Conservation (phyloP, 768 basidiomycete species). For the Xerocomellus amylosporus region DNA sequence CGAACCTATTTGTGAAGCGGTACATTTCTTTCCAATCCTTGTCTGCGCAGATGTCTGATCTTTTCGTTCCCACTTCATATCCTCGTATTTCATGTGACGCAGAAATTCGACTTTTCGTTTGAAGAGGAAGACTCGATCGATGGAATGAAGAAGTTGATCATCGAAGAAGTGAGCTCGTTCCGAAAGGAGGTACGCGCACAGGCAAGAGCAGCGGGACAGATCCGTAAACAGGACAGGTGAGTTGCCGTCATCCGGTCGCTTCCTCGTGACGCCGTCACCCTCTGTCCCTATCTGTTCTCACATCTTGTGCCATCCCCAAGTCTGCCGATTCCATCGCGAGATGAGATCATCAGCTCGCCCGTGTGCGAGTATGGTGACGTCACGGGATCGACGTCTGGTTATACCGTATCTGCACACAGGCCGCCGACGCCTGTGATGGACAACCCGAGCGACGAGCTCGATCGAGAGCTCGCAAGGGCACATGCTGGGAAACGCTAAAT, state of each 20-base stretch:
- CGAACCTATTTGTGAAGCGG: slow-evolving; percentile 81
- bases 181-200: slow-evolving; percentile 87
- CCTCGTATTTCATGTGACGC: background rate
- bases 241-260: background rate
- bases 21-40: slow-evolving; percentile 32
- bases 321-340: slow-evolving; percentile 75
- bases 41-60: background rate
- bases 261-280: too few species aligned
- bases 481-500: slow-evolving; percentile 45
- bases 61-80: background rate
- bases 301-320: slow-evolving; percentile 33
- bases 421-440: slow-evolving; percentile 75
- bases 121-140: slow-evolving; percentile 96
- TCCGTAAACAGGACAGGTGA: slow-evolving; percentile 76
- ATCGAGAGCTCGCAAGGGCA: slow-evolving; percentile 79
- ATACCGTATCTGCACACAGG: slow-evolving; percentile 47
- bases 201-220: slow-evolving; percentile 66
- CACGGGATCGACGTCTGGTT: slow-evolving; percentile 69
- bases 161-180: slow-evolving; percentile 89
- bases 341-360: slow-evolving; percentile 79
- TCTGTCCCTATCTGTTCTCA: background rate
- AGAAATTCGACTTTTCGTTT: slow-evolving; percentile 93
- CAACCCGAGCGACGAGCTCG: slow-evolving; percentile 81
- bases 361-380: slow-evolving; percentile 56
- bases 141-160: slow-evolving; percentile 95